Evolutionary conservation across 345 rosid genomes (phyloP).

Genomic region (Diplotaxis tenuifolia): DNA sequence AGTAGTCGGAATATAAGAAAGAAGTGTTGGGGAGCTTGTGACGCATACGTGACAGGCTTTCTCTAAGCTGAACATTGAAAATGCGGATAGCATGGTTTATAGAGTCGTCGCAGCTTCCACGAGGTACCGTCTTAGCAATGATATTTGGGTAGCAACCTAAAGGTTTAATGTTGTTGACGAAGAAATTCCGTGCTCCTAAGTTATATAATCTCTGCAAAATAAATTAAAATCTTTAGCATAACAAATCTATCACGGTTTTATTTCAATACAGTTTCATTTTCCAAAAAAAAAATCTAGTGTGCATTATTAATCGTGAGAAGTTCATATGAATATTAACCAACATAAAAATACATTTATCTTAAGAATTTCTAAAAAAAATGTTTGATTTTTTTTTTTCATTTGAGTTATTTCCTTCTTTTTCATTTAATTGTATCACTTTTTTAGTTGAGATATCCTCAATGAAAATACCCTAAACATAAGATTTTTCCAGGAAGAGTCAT

Average conservation of each 20-base stretch:
- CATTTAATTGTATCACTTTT: neutral
- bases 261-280: neutral
- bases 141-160: constrained; percentile 31
- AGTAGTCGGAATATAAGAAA: constrained; percentile 29
- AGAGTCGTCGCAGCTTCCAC: constrained; percentile 23
- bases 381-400: neutral
- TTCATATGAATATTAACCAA: neutral
- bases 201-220: constrained; percentile 20
- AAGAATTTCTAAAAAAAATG: neutral
- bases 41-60: neutral
- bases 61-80: constrained; percentile 22
- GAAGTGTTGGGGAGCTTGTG: neutral
- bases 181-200: constrained; percentile 33
- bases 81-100: constrained; percentile 6
- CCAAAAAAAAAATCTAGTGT: neutral
- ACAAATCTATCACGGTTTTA: neutral
- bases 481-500: neutral
- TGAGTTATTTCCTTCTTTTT: neutral
- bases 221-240: neutral
- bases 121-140: constrained; percentile 7
- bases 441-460: too few relatives aligned
- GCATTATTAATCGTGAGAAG: neutral
- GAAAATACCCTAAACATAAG: neutral
- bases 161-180: constrained; percentile 31
- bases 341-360: neutral